Conservation (phyloP, 495 filamentous ascomycete species). For the Podospora fimiseda region DNA sequence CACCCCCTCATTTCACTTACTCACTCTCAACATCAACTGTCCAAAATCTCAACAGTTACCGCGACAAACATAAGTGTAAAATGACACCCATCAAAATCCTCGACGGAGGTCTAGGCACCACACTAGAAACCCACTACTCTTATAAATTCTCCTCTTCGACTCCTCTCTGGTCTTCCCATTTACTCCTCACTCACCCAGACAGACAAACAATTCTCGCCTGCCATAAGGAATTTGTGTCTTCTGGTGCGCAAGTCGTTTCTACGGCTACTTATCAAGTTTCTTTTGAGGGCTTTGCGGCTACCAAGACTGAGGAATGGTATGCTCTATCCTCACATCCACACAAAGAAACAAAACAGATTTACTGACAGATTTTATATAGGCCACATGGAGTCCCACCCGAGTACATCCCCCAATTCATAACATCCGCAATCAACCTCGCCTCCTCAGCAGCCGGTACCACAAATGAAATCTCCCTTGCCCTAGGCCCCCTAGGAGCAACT, state of each 20-base stretch:
- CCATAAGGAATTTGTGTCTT: conserved; percentile 47
- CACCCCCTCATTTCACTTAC: too few relatives aligned
- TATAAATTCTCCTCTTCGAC: conserved; percentile 38
- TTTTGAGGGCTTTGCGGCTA: conserved; percentile 44
- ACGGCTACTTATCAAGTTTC: conserved; percentile 63
- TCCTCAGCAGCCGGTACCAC: conserved; percentile 11
- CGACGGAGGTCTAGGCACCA: conserved; percentile 62
- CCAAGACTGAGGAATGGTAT: conserved; percentile 15
- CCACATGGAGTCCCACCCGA: conserved; percentile 19
- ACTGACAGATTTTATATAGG: conserved; percentile 1
- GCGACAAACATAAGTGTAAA: too few relatives aligned
- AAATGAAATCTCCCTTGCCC: conserved; percentile 41
- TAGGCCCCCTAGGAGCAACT: conserved; percentile 60
- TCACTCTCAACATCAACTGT: too few relatives aligned
- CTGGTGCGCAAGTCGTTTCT: conserved; percentile 53
- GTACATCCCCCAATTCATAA: conserved; percentile 22
- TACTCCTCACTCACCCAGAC: conserved; percentile 45
- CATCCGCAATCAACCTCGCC: conserved; percentile 33
- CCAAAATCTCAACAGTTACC: too few relatives aligned
- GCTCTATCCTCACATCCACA: background rate
- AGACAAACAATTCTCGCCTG: conserved; percentile 38
- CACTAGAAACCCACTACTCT: conserved; percentile 51
- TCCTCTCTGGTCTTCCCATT: conserved; percentile 61
- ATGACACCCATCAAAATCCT: conserved; percentile 44
- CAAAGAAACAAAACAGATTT: background rate